These are phyloP conservation scores for Cercospora nicotianae DNA, from an alignment of 2,329 filamentous ascomycete species.

Conservation along the genomic window DNA sequence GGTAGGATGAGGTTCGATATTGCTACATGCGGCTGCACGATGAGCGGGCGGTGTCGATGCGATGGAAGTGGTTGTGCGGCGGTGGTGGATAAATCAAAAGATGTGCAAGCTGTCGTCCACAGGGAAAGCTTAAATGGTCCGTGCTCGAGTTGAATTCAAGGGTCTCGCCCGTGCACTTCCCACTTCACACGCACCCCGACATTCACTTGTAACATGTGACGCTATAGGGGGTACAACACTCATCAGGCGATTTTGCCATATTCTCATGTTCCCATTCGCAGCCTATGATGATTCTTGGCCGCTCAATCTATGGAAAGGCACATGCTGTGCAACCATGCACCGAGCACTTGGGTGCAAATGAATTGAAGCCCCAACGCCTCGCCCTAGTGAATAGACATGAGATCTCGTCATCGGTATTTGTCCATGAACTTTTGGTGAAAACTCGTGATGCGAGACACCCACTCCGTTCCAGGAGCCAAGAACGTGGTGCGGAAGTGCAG, in stretches of 20 bases:
- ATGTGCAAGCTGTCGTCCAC: neutral
- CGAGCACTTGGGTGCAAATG: neutral
- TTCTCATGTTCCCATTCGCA: neutral
- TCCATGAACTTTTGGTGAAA: constrained; percentile 93
- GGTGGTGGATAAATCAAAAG: neutral
- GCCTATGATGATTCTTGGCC: neutral
- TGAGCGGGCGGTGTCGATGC: constrained; percentile 19
- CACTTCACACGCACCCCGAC: neutral
- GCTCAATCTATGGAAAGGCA: neutral
- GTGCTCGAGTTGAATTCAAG: neutral
- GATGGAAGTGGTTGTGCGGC: constrained; percentile 15
- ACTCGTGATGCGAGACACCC: constrained; percentile 80
- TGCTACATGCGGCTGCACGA: constrained; percentile 6
- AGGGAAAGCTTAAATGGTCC: neutral
- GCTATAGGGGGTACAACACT: neutral
- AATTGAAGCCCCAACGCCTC: neutral
- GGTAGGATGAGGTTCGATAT: constrained; percentile 4
- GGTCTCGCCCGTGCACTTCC: neutral
- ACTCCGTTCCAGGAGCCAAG: constrained; percentile 91
- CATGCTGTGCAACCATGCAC: neutral
- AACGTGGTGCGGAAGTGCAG: constrained; percentile 97
- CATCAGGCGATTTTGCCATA: neutral
- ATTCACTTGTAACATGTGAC: neutral
- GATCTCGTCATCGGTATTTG: constrained; percentile 59
- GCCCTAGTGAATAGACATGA: neutral